Evolutionary conservation across 352 stramenopile genomes (phyloP), one percentile per base, ranked within the genome.

Genomic region (Thraustochytrium sp.): DNA sequence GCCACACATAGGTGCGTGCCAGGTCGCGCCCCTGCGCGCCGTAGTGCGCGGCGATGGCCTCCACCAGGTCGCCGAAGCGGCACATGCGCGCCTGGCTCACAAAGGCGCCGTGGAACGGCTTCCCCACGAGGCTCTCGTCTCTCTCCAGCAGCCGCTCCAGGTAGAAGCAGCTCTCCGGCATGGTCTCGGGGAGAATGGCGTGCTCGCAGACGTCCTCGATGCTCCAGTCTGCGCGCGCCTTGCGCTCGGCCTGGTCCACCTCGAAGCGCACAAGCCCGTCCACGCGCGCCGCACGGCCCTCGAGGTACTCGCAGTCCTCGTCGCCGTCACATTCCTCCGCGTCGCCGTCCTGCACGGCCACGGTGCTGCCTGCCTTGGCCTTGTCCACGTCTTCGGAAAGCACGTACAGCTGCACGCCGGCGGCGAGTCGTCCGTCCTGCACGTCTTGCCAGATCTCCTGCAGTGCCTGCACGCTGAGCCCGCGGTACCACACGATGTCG

Each of bases 31-130:
- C 46, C 3, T 75, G 23, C 48, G 65, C 40, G 21, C 3, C n/a
- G 31, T 53, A 75, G 31, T 76, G 31, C 9, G 4, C 29, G 3
- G 42, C 36, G 48, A 80, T 31, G 11, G 72, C n/a, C 11, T 31
- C 46, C 16, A 80, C 29, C 3, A 80, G 42, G n/a, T 53, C 54
- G 23, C 4, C 72, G 31, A 80, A 80, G 4, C n/a, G 18, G n/a
- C 29, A 54, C 8, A 49, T 73, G 36, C 48, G 72, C 48, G 72
- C 72, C 34, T 80, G 48, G 54, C 72, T 72, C 49, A 80, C 49
- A 42, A 80, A 80, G 26, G 72, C 72, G 36, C 72, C 72, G 3
- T 77, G 9, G n/a, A 37, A 77, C 3, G 21, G 18, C 23, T 75
- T 75, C 9, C 65, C 65, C 3, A 59, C 49, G 49, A 31, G 49